phyloP scores from a whole-genome alignment of 768 basidiomycete species.

The Psilocybe tampanensis region DNA sequence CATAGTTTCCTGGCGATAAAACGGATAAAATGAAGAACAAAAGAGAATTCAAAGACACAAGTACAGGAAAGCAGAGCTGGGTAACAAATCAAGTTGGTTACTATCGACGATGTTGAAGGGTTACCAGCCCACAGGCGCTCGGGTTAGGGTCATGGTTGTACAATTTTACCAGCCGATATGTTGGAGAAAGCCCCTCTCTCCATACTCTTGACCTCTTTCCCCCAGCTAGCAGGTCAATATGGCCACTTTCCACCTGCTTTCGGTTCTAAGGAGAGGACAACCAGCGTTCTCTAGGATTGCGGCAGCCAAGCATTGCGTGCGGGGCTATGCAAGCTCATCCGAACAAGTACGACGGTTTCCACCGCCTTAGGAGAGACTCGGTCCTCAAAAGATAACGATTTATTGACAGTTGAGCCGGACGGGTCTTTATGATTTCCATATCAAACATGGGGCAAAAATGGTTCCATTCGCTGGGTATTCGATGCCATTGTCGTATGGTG shows the following conservation, averaged over 20 bases:
- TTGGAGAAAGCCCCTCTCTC: not conserved
- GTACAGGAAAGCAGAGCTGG: not conserved
- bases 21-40: not conserved
- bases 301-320: conserved; percentile 4
- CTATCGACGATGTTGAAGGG: not conserved
- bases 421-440: conserved; percentile 87
- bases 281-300: not conserved
- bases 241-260: conserved; percentile 14
- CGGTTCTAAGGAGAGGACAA: conserved; percentile 14
- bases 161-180: not conserved
- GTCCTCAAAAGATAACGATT: not conserved
- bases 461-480: conserved; percentile 94
- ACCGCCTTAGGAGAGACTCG: too few relatives aligned
- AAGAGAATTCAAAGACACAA: not conserved
- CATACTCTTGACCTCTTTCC: not conserved
- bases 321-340: conserved; percentile 25
- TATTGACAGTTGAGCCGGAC: conserved; percentile 55
- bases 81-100: conserved; percentile 12
- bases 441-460: conserved; percentile 86
- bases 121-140: not conserved
- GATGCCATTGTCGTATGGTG: conserved; percentile 90
- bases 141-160: conserved; percentile 24
- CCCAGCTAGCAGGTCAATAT: conserved; percentile 16
- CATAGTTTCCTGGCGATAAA: conserved; percentile 42
- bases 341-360: conserved; percentile 15